Evolutionary conservation across 2,329 filamentous ascomycete genomes (phyloP).

Genomic region (Fusarium neocosmosporiellum): DNA sequence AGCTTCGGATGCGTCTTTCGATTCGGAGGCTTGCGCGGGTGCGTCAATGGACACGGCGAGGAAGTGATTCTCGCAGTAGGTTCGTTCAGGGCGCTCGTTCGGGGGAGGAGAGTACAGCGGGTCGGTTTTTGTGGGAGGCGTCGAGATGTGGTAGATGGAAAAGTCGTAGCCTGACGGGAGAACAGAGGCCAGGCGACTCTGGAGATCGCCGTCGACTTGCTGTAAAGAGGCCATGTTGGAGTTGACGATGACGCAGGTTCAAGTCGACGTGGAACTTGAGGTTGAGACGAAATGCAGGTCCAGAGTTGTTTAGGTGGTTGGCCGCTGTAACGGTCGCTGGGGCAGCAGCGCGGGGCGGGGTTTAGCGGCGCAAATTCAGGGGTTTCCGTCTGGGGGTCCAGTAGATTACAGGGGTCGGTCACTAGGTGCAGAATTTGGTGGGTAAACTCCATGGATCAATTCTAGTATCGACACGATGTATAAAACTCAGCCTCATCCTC

Average conservation of each 20-base stretch:
- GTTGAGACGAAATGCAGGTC: conserved; percentile 1
- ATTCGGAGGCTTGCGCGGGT: conserved; percentile 19
- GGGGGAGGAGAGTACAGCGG: conserved; percentile 85
- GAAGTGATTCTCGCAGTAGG: conserved; percentile 88
- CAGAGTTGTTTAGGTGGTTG: conserved; percentile 8
- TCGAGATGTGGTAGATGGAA: conserved; percentile 87
- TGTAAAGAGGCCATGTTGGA: conserved; percentile 24
- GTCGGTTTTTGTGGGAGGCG: conserved; percentile 78
- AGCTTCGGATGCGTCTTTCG: conserved; percentile 41
- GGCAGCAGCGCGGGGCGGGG: conserved; percentile 21
- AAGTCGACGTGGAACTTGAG: conserved; percentile 1
- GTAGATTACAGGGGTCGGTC: conserved; percentile 2
- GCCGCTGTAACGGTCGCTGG: conserved; percentile 20
- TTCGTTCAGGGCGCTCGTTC: conserved; percentile 76
- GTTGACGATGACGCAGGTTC: neutral
- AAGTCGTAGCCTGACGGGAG: conserved; percentile 69
- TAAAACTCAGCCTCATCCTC: neutral
- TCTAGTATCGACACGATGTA: neutral
- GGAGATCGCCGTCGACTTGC: conserved; percentile 14
- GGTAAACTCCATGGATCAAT: neutral
- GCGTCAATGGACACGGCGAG: conserved; percentile 63
- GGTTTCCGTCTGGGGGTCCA: neutral
- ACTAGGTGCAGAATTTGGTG: neutral
- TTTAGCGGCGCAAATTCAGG: conserved; percentile 3
- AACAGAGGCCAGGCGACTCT: conserved; percentile 55